These are phyloP conservation scores for Penicillium sp. DNA, from an alignment of 2,329 filamentous ascomycete genomes.

Conservation along the genomic window DNA sequence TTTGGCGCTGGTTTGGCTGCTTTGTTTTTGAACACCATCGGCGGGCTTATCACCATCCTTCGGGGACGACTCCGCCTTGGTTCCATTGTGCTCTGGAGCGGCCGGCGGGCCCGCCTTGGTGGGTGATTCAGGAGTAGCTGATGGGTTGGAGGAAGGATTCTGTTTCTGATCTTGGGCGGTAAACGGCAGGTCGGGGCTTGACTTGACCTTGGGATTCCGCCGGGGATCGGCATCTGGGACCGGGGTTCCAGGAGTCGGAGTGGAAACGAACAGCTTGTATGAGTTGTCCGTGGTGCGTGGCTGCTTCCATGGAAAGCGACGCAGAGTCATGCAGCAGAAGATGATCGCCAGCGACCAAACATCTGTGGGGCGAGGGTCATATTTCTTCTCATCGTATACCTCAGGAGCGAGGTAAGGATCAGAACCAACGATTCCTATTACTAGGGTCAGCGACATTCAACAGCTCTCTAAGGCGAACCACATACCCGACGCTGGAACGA, in stretches of 20 bases:
- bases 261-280: slow-evolving; percentile 85
- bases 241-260: slow-evolving; percentile 68
- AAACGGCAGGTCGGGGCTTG: slow-evolving; percentile 35
- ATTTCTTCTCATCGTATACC: slow-evolving; percentile 89
- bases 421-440: slow-evolving; percentile 70
- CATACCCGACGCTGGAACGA: slow-evolving; percentile 77
- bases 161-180: slow-evolving; percentile 27
- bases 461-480: slow-evolving; percentile 7
- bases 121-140: slow-evolving; percentile 12
- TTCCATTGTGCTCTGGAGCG: slow-evolving; percentile 22
- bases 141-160: slow-evolving; percentile 16
- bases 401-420: slow-evolving; percentile 96
- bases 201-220: slow-evolving; percentile 35
- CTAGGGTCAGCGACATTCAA: slow-evolving; percentile 10
- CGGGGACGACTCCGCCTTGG: slow-evolving; percentile 20
- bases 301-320: slow-evolving; percentile 95
- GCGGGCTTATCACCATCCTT: slow-evolving; percentile 27
- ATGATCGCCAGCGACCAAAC: slow-evolving; percentile 99
- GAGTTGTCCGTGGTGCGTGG: slow-evolving; percentile 89
- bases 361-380: slow-evolving; percentile 89
- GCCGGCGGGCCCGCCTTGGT: slow-evolving; percentile 12
- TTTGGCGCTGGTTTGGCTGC: slow-evolving; percentile 21
- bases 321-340: slow-evolving; percentile 96
- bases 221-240: slow-evolving; percentile 42
- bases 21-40: slow-evolving; percentile 28